These are phyloP conservation scores for Chlorella vulgaris DNA, from an alignment of 139 green algal genomes.

Conservation along the genomic window DNA sequence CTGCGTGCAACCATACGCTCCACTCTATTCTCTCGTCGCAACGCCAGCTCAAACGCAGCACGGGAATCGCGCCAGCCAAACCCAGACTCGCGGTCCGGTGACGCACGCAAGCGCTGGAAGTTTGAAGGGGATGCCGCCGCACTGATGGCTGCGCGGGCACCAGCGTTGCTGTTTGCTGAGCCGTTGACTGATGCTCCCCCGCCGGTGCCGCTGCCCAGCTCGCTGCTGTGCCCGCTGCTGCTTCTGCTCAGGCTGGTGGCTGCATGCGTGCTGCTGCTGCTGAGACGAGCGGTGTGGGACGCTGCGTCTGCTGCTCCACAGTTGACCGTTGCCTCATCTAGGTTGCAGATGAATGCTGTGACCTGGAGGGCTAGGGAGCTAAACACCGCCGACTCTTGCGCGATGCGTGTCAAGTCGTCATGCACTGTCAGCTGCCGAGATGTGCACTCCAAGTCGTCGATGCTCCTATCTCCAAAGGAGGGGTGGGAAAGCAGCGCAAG, in stretches of 20 bases:
- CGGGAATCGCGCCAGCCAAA: constrained; percentile 31
- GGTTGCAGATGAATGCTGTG: constrained; percentile 33
- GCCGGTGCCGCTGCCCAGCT: too few relatives aligned
- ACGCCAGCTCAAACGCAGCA: background rate
- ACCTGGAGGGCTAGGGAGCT: constrained; percentile 6
- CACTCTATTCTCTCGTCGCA: constrained; percentile 15
- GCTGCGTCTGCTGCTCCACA: constrained; percentile 5
- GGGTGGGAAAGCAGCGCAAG: background rate
- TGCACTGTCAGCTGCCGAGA: background rate
- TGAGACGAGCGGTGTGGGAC: background rate
- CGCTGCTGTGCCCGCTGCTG: background rate
- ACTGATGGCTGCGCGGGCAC: background rate
- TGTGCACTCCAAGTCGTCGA: background rate
- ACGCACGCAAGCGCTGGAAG: background rate
- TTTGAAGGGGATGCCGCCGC: background rate
- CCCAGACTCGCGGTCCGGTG: background rate
- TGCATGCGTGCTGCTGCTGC: constrained; percentile 6
- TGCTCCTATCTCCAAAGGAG: background rate
- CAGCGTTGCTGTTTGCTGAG: background rate
- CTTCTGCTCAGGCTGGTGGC: background rate
- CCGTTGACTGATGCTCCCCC: background rate
- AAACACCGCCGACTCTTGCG: constrained; percentile 4
- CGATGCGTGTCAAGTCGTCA: constrained; percentile 6
- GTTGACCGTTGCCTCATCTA: constrained; percentile 33
- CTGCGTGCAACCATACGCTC: constrained; percentile 19